Conservation (phyloP, 805 yeast species). For the Teunomyces funiuensis region DNA sequence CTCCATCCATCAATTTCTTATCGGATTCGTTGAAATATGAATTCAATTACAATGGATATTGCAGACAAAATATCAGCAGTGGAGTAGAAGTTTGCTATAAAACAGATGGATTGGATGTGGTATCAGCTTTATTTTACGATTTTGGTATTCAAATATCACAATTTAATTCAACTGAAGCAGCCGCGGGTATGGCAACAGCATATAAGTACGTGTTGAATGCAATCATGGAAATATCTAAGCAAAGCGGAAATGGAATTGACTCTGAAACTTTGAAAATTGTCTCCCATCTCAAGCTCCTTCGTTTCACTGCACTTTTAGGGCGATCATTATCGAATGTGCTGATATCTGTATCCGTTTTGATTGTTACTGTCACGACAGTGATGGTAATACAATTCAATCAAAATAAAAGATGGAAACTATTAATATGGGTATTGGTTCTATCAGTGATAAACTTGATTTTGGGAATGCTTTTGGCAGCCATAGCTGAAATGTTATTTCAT, state of each 20-base stretch:
- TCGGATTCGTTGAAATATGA: constrained; percentile 41
- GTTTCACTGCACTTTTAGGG: background rate
- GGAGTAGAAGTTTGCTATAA: constrained; percentile 26
- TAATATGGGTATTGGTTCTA: background rate
- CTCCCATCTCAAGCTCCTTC: background rate
- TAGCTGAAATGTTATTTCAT: background rate
- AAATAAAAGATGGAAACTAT: no score
- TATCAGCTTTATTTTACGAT: constrained; percentile 49
- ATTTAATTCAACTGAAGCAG: constrained; percentile 28
- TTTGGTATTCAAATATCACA: constrained; percentile 48
- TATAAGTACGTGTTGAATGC: constrained; percentile 5
- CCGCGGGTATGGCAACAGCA: constrained; percentile 8
- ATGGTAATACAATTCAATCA: no score
- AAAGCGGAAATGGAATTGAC: background rate
- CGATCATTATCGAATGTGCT: background rate
- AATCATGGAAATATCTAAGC: background rate
- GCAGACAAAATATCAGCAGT: constrained; percentile 34
- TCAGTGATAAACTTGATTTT: background rate
- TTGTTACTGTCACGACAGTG: no score
- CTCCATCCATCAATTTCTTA: constrained; percentile 17
- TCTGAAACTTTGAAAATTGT: background rate
- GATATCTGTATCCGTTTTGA: background rate
- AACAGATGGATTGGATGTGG: constrained; percentile 47
- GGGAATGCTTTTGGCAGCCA: background rate
- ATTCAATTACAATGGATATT: constrained; percentile 50